Conservation (phyloP, 352 stramenopile genomes). For the Globisporangium takayamanum region DNA sequence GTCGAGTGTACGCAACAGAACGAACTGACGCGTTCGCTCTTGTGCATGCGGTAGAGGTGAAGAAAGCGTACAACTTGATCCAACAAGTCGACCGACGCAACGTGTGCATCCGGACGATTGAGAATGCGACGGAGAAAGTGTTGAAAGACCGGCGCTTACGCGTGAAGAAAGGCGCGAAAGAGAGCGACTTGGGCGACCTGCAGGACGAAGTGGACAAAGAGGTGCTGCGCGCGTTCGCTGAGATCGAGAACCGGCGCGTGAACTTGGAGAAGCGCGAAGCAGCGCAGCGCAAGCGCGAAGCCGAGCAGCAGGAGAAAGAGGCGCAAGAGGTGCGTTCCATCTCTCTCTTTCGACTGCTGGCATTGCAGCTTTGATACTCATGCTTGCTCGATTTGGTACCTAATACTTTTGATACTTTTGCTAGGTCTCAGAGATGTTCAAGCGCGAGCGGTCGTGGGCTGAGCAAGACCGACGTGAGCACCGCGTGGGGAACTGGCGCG, state of each 20-base stretch:
- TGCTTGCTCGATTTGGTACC: not conserved
- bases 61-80: slow-evolving; percentile 83
- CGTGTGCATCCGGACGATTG: slow-evolving; percentile 70
- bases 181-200: slow-evolving; percentile 54
- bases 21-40: not conserved
- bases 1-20: slow-evolving; percentile 3
- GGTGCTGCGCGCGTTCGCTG: slow-evolving; percentile 75
- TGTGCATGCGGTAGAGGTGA: slow-evolving; percentile 46
- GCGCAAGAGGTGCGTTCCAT: slow-evolving; percentile 41
- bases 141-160: slow-evolving; percentile 68
- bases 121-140: slow-evolving; percentile 58
- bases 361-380: not conserved
- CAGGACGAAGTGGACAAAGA: slow-evolving; percentile 65
- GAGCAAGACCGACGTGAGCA: slow-evolving; percentile 72
- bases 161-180: slow-evolving; percentile 79
- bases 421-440: slow-evolving; percentile 46
- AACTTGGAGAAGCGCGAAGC: slow-evolving; percentile 76
- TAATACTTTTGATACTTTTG: not conserved
- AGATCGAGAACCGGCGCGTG: slow-evolving; percentile 70
- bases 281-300: slow-evolving; percentile 56
- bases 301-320: slow-evolving; percentile 69
- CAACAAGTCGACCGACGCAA: slow-evolving; percentile 81
- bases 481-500: slow-evolving; percentile 73
- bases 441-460: slow-evolving; percentile 69
- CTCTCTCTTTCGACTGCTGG: no score